phyloP scores from a whole-genome alignment of 2,329 filamentous ascomycete species.

The Apiospora koreana region DNA sequence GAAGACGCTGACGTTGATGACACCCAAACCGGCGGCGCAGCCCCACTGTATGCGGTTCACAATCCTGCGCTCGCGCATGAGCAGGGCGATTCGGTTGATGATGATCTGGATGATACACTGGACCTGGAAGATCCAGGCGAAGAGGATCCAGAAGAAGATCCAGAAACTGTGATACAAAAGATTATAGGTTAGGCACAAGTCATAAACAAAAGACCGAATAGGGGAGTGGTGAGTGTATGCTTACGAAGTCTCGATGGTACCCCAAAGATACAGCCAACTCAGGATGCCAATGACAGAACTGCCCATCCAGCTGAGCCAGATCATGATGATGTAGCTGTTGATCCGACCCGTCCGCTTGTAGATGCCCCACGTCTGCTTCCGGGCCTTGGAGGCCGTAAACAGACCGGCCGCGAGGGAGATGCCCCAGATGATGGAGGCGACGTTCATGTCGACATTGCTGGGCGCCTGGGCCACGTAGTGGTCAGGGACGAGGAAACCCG shows the following conservation, averaged over 20 bases:
- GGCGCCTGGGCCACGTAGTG: neutral
- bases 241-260: constrained; percentile 5
- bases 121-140: constrained; percentile 38
- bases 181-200: no score
- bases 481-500: neutral
- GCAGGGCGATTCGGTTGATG: constrained; percentile 48
- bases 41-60: constrained; percentile 41
- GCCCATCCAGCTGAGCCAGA: constrained; percentile 34
- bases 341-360: constrained; percentile 25
- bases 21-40: constrained; percentile 42
- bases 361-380: constrained; percentile 29
- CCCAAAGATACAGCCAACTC: constrained; percentile 27
- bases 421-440: constrained; percentile 34
- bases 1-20: constrained; percentile 46
- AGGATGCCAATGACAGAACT: constrained; percentile 29
- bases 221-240: neutral
- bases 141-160: constrained; percentile 15
- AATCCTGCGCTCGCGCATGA: constrained; percentile 40
- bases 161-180: constrained; percentile 1
- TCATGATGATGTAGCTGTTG: constrained; percentile 35
- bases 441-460: constrained; percentile 24
- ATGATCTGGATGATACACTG: constrained; percentile 53
- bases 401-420: constrained; percentile 32
- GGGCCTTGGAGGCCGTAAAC: constrained; percentile 29
- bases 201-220: neutral